Evolutionary conservation across 1,139 yeast genomes (phyloP), one percentile per base, ranked within the genome.

Genomic region (Taiozyma sp.): DNA sequence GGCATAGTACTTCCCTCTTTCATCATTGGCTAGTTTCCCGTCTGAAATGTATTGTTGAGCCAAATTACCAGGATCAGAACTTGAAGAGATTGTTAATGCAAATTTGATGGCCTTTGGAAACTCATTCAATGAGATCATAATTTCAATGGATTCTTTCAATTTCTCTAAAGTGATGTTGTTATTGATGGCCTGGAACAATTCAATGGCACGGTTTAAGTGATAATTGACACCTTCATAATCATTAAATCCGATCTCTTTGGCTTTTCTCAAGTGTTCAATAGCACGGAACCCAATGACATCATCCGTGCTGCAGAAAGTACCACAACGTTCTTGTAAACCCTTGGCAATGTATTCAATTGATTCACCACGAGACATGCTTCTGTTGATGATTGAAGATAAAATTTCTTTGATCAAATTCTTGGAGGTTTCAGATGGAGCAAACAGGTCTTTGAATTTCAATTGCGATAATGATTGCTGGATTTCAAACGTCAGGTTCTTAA

Each of bases 211-310:
- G 46, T 79, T 78, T 58, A 93, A 74, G 62, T 88, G 87, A 56
- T 83, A 85, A 50, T 75, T 71, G 58, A 86, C 80, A 54, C 86
- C 74, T 52, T 89, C 96, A 45, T 76, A 75, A 63, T 88, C 96
- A 57, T 79, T 76, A 35, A 74, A 69, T 1, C 88, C 90, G 56
- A 83, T 79, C 53, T 81, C 86, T 63, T 87, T 88, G 0, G 98
- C 98, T 62, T 85, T 82, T 52, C 95, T 87, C 61, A 95, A 73
- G 64, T 87, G 89, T 65, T 95, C 99, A 60, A 90, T 82, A 0
- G 98, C 99, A 68, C 93, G 88, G 73, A 91, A 95, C 26, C 95
- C 88, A 53, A 90, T 77, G 32, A 93, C 97, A 68, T 95, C 99
- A 60, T 88, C 89, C 11, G 96, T 82, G 0, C 97, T 89, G 63